Evolutionary conservation across 257 asterid genomes (phyloP), one percentile per base, ranked within the genome.

Genomic region (Penstemon davidsonii): DNA sequence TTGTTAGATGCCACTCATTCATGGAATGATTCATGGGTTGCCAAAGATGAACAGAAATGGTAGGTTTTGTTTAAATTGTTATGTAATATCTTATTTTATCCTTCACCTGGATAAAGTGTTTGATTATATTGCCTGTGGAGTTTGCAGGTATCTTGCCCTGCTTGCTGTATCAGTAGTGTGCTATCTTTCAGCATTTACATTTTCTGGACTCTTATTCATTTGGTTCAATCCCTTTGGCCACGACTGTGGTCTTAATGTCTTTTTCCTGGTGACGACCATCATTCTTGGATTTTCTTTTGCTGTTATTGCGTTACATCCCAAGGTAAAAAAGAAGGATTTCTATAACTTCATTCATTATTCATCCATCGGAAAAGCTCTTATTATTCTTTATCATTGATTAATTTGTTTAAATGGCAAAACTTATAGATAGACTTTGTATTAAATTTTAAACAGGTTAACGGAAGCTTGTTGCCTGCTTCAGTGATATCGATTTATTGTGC

Each of bases 21-120:
- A 7, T 94, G 99, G 99, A 94, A 94, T 38, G 97, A 94, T 80
- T 84, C 97, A 19, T 94, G 96, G 99, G 99, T 89, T 38, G 96
- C 96, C 40, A 94, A 94, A 81, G 97, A 94, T 15, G 99, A 94
- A 75, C 91, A 76, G 71, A 91, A 91, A 72, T 94, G 99, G 99
- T 93, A 55, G 46, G 81, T 80, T 75, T 58, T 43, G 81, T 80
- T 75, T 59, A 60, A 6, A 72, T 60, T 75, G 62, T 45, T 52
- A 25, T 55, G 62, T 41, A 47, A 15, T 55, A 36, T 64, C 25
- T 54, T 64, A 19, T 25, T 43, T 53, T 63, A 55, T 64, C 49
- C 62, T 45, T 66, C 19, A 13, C 40, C n/a, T 33, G 25, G 15
- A 13, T 61, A 15, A 53, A 53, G 75, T 70, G 55, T 66, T 68